Evolutionary conservation across 805 yeast genomes (phyloP), one percentile per base, ranked within the genome.

Genomic region (Millerago galiae): DNA sequence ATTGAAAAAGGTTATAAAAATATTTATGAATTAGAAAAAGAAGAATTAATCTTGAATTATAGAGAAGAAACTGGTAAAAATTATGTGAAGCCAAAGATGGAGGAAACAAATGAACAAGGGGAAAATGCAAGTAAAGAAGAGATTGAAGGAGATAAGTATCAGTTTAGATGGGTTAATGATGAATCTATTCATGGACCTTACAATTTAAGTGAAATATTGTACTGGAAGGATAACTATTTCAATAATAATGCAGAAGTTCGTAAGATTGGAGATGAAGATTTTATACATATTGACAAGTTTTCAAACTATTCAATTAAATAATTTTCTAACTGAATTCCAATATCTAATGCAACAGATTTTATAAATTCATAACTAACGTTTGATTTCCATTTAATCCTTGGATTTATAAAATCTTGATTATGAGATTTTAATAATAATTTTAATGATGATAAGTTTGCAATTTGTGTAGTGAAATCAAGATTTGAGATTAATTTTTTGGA

Each of bases 361-460:
- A 83, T 73, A 8, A 77, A 70, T 28, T 72, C 72, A 84, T 87
- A 88, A 34, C 78, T 72, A 8, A 83, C 77, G 53, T 84, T 85
- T 47, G 87, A 79, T 56, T 75, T 81, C 95, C 95, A 89, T 53
- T 81, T 76, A 1, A 84, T 74, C 43, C 77, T 75, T 15, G 88
- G 77, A 41, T 78, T 82, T 34, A 88, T 62, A 18, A 74, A 72
- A 54, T 83, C 89, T 12, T 60, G 55, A 35, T 62, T 63, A 59
- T 62, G 50, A 50, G 67, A 46, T 47, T 58, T 64, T 41, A 58
- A 54, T 43, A 43, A 57, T 46, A 53, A 44, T 38, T 54, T 53
- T 51, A 54, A 42, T 8, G 70, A 67, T 2, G 69, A 59, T 8
- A 69, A 37, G 40, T 66, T 67, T 2, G 59, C 54, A 7, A 57